These are phyloP conservation scores for Arachnomyces sp. DNA, from an alignment of 2,329 filamentous ascomycete species.

Conservation along the genomic window DNA sequence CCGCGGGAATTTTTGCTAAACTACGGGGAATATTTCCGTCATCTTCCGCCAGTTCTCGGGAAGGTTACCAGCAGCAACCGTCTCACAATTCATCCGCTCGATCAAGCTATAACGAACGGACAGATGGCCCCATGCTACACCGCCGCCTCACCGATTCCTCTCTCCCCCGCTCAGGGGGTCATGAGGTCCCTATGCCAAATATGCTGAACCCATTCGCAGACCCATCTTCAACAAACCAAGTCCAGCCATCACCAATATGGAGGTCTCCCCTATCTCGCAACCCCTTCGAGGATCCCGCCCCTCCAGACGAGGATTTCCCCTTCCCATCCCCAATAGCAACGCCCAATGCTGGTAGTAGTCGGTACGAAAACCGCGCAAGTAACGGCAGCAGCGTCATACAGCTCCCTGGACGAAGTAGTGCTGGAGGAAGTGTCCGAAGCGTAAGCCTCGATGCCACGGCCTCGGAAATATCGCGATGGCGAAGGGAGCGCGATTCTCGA, in stretches of 20 bases:
- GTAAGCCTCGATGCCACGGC: conserved; percentile 11
- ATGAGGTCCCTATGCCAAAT: no score
- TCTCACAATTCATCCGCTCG: conserved; percentile 10
- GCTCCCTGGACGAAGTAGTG: conserved; percentile 20
- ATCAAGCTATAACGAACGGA: conserved; percentile 7
- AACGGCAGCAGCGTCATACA: conserved; percentile 22
- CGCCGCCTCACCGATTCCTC: no score
- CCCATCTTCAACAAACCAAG: no score
- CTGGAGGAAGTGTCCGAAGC: conserved; percentile 11
- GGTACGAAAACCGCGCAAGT: conserved; percentile 14
- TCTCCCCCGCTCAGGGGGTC: no score
- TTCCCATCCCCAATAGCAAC: conserved; percentile 1
- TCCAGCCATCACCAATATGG: no score
- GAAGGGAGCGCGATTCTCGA: conserved; percentile 6
- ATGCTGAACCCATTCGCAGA: conserved; percentile 13
- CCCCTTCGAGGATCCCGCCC: no score
- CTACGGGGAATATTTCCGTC: no score
- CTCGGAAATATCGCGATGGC: conserved; percentile 12
- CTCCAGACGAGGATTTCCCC: conserved; percentile 1
- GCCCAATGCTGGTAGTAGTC: conserved; percentile 1
- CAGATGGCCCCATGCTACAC: no score
- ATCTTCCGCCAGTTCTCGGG: conserved; percentile 10
- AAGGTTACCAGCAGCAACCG: conserved; percentile 8
- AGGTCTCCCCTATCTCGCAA: no score
- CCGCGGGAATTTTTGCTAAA: no score